Percentiles rank a stretch among this genome's conserved stretches.
These are phyloP conservation scores for Rhodotorula kratochvilovae DNA, from an alignment of 768 basidiomycete genomes.

Conservation along the genomic window DNA sequence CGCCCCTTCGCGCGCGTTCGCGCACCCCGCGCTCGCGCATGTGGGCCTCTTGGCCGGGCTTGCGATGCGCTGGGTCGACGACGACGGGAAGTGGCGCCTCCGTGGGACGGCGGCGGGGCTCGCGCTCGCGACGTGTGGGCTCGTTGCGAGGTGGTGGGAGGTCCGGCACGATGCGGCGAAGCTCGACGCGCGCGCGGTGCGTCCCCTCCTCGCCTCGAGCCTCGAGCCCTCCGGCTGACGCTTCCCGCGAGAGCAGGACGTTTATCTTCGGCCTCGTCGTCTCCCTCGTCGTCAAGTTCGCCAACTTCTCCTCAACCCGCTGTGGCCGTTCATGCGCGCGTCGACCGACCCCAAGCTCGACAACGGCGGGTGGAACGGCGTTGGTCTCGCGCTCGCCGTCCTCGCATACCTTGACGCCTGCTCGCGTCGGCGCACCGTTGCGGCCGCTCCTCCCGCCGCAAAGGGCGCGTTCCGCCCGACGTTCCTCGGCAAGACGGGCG, in stretches of 20 bases:
- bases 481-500: neutral
- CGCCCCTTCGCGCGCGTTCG: slow-evolving; percentile 52
- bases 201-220: neutral
- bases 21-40: slow-evolving; percentile 54
- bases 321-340: slow-evolving; percentile 36
- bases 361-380: slow-evolving; percentile 30
- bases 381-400: slow-evolving; percentile 18
- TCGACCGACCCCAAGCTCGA: neutral
- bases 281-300: slow-evolving; percentile 66
- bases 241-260: slow-evolving; percentile 49
- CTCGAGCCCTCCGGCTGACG: neutral
- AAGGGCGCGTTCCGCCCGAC: neutral
- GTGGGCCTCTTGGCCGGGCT: slow-evolving; percentile 55
- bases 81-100: slow-evolving; percentile 37
- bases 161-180: slow-evolving; percentile 44
- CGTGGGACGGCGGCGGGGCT: slow-evolving; percentile 58
- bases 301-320: slow-evolving; percentile 56
- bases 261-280: slow-evolving; percentile 63
- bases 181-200: slow-evolving; percentile 38
- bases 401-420: slow-evolving; percentile 8
- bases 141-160: slow-evolving; percentile 59
- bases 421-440: neutral
- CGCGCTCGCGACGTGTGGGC: slow-evolving; percentile 56
- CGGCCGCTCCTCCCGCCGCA: neutral
- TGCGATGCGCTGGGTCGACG: slow-evolving; percentile 55